Conservation (phyloP, 495 filamentous ascomycete genomes). For the Astrothelium subdiscretum region DNA sequence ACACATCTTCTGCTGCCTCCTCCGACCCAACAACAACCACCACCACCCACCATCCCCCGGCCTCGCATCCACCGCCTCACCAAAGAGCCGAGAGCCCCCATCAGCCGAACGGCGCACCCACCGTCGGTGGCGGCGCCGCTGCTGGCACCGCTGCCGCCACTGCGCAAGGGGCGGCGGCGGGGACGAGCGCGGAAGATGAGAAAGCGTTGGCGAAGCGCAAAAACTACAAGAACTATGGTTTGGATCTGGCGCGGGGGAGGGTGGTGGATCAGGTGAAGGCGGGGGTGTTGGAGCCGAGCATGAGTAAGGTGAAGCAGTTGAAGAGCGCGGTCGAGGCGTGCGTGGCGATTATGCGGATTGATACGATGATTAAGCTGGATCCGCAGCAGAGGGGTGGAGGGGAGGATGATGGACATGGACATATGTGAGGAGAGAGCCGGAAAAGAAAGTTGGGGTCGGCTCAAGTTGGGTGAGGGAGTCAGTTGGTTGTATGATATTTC, state of each 20-base stretch:
- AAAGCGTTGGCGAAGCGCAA: constrained; percentile 83
- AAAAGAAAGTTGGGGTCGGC: neutral
- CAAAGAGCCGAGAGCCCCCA: neutral
- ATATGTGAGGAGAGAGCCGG: constrained; percentile 23
- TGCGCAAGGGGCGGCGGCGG: too few relatives aligned
- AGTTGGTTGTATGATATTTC: neutral
- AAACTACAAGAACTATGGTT: constrained; percentile 95
- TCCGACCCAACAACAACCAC: constrained; percentile 8
- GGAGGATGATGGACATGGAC: constrained; percentile 69
- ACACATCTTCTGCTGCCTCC: constrained; percentile 66
- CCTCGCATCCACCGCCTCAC: neutral
- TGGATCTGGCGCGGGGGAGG: constrained; percentile 81
- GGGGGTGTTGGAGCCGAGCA: constrained; percentile 89
- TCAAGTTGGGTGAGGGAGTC: neutral
- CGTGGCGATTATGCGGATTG: constrained; percentile 98
- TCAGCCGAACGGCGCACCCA: neutral
- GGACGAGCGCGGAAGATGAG: constrained; percentile 45
- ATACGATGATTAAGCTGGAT: constrained; percentile 98
- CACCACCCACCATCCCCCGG: neutral
- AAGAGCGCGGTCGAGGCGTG: constrained; percentile 99
- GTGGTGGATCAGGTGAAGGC: constrained; percentile 90
- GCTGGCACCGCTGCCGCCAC: neutral
- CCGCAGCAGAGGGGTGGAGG: constrained; percentile 64
- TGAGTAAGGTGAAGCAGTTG: constrained; percentile 96
- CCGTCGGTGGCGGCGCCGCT: neutral